phyloP scores from a whole-genome alignment of 1,139 yeast genomes.

The Sugiyamaella grinbergsii region DNA sequence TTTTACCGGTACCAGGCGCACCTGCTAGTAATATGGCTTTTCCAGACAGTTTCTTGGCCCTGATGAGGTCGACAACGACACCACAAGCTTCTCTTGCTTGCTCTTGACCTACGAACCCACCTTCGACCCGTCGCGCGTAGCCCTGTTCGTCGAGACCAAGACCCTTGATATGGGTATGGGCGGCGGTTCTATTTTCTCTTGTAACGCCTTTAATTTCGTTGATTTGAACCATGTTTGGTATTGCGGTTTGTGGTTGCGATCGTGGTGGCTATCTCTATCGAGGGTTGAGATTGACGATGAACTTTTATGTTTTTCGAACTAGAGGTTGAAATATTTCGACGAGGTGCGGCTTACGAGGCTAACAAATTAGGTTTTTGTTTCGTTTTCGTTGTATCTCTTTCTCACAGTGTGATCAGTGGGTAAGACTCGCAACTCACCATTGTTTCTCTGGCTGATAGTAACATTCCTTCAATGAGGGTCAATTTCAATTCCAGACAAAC shows the following conservation, averaged over 20 bases:
- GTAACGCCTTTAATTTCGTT: conserved; percentile 72
- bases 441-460: too few relatives aligned
- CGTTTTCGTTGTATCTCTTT: too few relatives aligned
- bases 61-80: conserved; percentile 88
- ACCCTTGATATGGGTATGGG: conserved; percentile 96
- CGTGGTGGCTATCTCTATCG: background rate
- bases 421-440: too few relatives aligned
- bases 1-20: conserved; percentile 98
- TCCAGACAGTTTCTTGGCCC: conserved; percentile 91
- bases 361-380: too few relatives aligned
- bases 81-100: conserved; percentile 99
- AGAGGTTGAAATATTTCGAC: background rate
- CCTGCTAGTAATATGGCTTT: conserved; percentile 96
- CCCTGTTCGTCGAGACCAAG: conserved; percentile 93
- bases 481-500: too few relatives aligned
- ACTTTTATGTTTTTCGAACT: too few relatives aligned
- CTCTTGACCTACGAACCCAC: conserved; percentile 93
- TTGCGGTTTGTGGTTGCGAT: background rate
- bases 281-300: background rate
- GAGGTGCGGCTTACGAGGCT: too few relatives aligned
- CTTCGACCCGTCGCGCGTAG: conserved; percentile 78
- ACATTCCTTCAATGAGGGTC: too few relatives aligned
- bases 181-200: conserved; percentile 82
- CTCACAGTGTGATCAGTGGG: too few relatives aligned
- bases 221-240: conserved; percentile 68